Conservation (phyloP, 169 alveolate species). For the Plasmodium vinckei region DNA sequence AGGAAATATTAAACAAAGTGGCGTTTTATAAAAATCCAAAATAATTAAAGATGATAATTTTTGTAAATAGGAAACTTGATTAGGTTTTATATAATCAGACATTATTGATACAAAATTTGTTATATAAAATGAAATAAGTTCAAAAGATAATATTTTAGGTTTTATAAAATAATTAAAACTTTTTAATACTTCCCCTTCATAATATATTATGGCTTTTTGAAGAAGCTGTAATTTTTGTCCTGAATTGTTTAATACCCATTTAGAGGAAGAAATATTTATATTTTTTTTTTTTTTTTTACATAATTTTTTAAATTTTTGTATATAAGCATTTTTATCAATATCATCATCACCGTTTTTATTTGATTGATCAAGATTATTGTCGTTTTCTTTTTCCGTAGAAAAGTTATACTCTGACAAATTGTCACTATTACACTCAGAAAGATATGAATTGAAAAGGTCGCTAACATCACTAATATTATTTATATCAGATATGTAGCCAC, state of each 20-base stretch:
- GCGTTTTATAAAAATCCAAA: constrained; percentile 44
- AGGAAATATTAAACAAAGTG: constrained; percentile 40
- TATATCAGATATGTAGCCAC: constrained; percentile 46
- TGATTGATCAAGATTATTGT: not conserved
- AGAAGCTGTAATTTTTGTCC: constrained; percentile 56
- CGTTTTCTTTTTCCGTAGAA: not conserved
- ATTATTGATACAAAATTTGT: constrained; percentile 1
- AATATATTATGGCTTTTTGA: constrained; percentile 50
- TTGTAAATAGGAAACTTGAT: constrained; percentile 5
- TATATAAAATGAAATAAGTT: constrained; percentile 25
- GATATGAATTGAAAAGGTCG: constrained; percentile 34
- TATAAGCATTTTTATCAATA: not conserved
- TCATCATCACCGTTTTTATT: not conserved
- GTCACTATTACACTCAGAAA: constrained; percentile 42
- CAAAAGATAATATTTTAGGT: constrained; percentile 36
- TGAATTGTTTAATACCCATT: constrained; percentile 46
- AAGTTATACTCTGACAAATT: constrained; percentile 40
- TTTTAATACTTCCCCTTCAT: constrained; percentile 61
- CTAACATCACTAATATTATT: constrained; percentile 41
- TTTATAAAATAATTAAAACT: constrained; percentile 45
- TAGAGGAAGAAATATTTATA: constrained; percentile 38
- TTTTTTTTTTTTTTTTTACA: constrained; percentile 36
- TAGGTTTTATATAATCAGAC: constrained; percentile 11
- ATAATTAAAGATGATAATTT: constrained; percentile 35
- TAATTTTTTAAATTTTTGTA: constrained; percentile 23